Evolutionary conservation across 495 filamentous ascomycete species (phyloP).

Genomic region (Hypoxylon cercidicola): DNA sequence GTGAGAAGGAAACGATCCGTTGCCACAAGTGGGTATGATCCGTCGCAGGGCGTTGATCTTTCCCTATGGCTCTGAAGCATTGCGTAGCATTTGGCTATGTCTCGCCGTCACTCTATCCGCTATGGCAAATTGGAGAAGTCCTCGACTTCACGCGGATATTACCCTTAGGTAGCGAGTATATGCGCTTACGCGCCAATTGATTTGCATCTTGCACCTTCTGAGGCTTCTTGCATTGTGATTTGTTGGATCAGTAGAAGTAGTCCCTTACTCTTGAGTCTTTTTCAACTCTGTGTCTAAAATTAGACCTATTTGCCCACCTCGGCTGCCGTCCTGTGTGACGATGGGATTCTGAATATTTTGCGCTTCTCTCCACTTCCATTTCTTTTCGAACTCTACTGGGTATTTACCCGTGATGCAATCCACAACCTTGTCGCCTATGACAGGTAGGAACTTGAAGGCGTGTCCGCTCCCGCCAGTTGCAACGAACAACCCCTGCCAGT

Average conservation of each 20-base stretch:
- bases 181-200: not conserved
- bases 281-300: slow-evolving; percentile 63
- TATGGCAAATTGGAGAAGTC: not conserved
- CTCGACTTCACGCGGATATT: not conserved
- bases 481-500: slow-evolving; percentile 73
- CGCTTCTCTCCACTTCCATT: slow-evolving; percentile 75
- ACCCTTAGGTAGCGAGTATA: not conserved
- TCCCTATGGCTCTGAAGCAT: not conserved
- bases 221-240: not conserved
- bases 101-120: not conserved
- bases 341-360: slow-evolving; percentile 32
- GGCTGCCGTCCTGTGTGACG: slow-evolving; percentile 72
- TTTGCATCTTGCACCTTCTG: not conserved
- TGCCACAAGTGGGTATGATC: not conserved
- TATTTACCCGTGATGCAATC: slow-evolving; percentile 69
- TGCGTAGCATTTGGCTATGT: not conserved
- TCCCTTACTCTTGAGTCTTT: slow-evolving; percentile 35
- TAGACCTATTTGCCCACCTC: slow-evolving; percentile 67
- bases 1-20: not conserved
- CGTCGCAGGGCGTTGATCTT: slow-evolving; percentile 1
- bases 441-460: slow-evolving; percentile 88
- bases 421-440: slow-evolving; percentile 81
- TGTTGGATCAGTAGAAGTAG: not conserved
- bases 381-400: slow-evolving; percentile 64
- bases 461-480: slow-evolving; percentile 89